phyloP scores from a whole-genome alignment of 768 basidiomycete genomes.

The Pisolithus marmoratus region DNA sequence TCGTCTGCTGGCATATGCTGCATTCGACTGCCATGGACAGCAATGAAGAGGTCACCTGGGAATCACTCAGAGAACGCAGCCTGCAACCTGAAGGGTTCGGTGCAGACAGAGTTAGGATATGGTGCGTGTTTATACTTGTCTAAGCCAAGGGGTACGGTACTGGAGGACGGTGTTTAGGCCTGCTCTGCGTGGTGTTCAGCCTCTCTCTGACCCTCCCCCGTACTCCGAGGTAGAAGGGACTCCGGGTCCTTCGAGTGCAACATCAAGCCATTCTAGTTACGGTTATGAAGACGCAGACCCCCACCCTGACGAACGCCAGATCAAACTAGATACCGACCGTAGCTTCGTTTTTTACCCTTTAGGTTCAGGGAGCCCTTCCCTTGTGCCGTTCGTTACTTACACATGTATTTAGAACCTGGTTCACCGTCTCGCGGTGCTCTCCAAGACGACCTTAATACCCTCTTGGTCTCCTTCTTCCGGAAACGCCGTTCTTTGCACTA shows the following conservation, averaged over 20 bases:
- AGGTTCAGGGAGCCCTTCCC: slow-evolving; percentile 42
- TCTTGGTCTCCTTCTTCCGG: slow-evolving; percentile 73
- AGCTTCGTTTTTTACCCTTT: slow-evolving; percentile 92
- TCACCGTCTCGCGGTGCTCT: slow-evolving; percentile 40
- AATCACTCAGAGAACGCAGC: slow-evolving; percentile 39
- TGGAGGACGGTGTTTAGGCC: slow-evolving; percentile 18
- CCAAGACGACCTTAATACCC: slow-evolving; percentile 59
- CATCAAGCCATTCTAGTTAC: not conserved
- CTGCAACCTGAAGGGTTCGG: slow-evolving; percentile 63
- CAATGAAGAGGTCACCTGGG: slow-evolving; percentile 38
- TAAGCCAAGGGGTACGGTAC: slow-evolving; percentile 12
- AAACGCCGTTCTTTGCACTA: slow-evolving; percentile 70
- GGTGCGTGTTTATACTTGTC: slow-evolving; percentile 35
- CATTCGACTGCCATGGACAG: not conserved
- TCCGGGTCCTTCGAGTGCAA: slow-evolving; percentile 1
- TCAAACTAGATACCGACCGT: slow-evolving; percentile 82
- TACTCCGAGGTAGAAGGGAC: slow-evolving; percentile 19
- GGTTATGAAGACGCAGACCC: slow-evolving; percentile 11
- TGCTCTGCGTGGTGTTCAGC: slow-evolving; percentile 33
- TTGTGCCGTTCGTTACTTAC: slow-evolving; percentile 9
- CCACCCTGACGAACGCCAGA: slow-evolving; percentile 83
- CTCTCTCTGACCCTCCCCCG: slow-evolving; percentile 30
- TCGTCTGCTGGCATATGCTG: no score
- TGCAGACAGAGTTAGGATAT: slow-evolving; percentile 45
- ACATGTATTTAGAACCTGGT: slow-evolving; percentile 11